Percentiles rank a stretch among this genome's conserved stretches.
Evolutionary conservation across 768 basidiomycete genomes (phyloP).

Genomic region (Psilocybe cyanescens): DNA sequence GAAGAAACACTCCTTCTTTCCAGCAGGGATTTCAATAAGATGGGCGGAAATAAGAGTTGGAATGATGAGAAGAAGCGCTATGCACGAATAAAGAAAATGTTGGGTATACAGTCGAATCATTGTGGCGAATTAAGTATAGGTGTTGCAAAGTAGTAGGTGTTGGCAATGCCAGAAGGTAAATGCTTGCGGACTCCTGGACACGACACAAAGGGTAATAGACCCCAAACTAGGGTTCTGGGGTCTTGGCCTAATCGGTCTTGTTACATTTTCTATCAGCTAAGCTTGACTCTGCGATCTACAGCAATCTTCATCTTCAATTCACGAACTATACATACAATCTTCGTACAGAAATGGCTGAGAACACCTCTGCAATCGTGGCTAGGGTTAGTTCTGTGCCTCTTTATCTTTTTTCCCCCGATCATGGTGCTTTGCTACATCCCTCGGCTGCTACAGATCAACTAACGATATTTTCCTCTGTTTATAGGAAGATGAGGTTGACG

Average conservation of each 20-base stretch:
- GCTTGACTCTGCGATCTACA: conserved; percentile 24
- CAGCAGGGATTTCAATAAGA: conserved; percentile 75
- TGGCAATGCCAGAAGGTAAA: too few relatives aligned
- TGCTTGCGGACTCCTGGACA: conserved; percentile 5
- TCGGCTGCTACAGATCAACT: conserved; percentile 22
- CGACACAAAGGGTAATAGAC: conserved; percentile 4
- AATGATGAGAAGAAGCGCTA: conserved; percentile 45
- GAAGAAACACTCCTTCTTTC: conserved; percentile 93
- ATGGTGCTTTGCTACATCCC: conserved; percentile 4
- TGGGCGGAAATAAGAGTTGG: conserved; percentile 57
- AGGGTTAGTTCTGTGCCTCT: conserved; percentile 54
- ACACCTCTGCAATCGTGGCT: conserved; percentile 67
- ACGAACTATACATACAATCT: conserved; percentile 17
- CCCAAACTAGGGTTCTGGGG: conserved; percentile 23
- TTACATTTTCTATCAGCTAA: conserved; percentile 23
- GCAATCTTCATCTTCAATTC: conserved; percentile 30
- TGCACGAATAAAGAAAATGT: conserved; percentile 40
- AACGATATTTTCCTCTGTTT: conserved; percentile 22
- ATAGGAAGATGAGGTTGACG: conserved; percentile 81
- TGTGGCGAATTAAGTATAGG: conserved; percentile 12
- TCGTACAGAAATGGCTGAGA: conserved; percentile 54
- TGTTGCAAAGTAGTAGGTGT: neutral
- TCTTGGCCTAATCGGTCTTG: conserved; percentile 16
- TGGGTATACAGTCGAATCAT: conserved; percentile 37
- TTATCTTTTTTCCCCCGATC: conserved; percentile 26